phyloP scores from a whole-genome alignment of 129 eudicot species.

The Escallonia rubra region DNA sequence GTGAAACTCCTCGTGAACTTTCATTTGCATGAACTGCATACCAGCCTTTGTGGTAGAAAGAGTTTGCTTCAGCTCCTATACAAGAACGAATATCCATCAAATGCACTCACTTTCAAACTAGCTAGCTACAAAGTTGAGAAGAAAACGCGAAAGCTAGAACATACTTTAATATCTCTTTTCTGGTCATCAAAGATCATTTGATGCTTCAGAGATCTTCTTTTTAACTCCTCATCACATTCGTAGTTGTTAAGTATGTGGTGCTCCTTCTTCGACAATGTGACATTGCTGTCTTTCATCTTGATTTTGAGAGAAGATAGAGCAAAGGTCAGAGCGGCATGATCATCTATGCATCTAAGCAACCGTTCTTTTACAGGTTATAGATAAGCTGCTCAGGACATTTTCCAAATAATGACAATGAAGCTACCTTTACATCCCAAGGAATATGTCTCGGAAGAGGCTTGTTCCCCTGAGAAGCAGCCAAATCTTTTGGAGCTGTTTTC shows the following conservation, averaged over 20 bases:
- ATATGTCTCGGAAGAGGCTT: constrained; percentile 21
- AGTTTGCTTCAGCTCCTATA: constrained; percentile 75
- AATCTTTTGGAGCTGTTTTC: constrained; percentile 43
- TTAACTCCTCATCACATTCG: constrained; percentile 42
- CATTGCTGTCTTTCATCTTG: constrained; percentile 34
- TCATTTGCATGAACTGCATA: constrained; percentile 86
- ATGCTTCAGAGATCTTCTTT: constrained; percentile 41
- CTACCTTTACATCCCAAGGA: constrained; percentile 47
- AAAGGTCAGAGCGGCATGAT: constrained; percentile 7
- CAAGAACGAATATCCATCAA: constrained; percentile 3
- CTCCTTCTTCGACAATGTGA: constrained; percentile 22
- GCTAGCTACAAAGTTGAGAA: background rate
- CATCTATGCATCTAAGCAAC: background rate
- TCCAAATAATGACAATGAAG: background rate
- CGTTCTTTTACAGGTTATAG: background rate
- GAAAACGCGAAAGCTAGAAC: constrained; percentile 1
- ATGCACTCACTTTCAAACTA: background rate
- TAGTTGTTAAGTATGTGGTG: constrained; percentile 18
- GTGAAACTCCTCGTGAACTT: constrained; percentile 75
- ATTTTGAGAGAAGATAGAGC: constrained; percentile 2
- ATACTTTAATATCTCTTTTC: constrained; percentile 67
- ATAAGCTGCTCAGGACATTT: background rate
- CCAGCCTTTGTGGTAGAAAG: constrained; percentile 76
- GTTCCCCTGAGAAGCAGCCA: constrained; percentile 27
- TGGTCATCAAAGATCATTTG: constrained; percentile 59